phyloP scores from a whole-genome alignment of 768 basidiomycete genomes.

The Boletus edulis region DNA sequence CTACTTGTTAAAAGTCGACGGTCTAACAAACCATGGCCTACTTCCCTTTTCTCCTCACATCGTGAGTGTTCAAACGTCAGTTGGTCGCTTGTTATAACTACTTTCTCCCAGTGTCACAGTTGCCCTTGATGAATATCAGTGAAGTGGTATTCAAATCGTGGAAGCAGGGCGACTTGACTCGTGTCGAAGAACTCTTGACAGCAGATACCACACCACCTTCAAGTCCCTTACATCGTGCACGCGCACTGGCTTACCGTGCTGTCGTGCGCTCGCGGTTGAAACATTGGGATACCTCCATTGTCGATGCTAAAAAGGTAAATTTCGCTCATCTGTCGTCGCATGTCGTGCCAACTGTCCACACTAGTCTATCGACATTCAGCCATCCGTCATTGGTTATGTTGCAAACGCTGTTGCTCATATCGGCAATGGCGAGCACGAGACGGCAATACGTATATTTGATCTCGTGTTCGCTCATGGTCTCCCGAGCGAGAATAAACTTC shows the following conservation, averaged over 20 bases:
- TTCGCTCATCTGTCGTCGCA: fast-evolving
- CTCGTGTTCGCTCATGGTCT: neutral
- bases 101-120: neutral
- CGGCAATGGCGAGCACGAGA: neutral
- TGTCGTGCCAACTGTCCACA: neutral
- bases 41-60: too few species aligned
- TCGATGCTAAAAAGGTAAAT: constrained; percentile 6
- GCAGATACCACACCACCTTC: neutral
- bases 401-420: neutral
- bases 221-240: neutral
- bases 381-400: constrained; percentile 8
- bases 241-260: neutral
- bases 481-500: neutral
- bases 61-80: neutral
- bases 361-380: constrained; percentile 3
- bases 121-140: neutral
- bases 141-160: neutral
- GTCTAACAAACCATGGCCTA: neutral
- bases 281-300: neutral
- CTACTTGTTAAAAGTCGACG: too few species aligned
- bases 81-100: neutral
- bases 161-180: neutral
- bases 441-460: neutral
- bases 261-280: neutral
- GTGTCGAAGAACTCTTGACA: neutral